Base-by-base conservation (phyloP, 208 protist genomes). In the Wallacemonas sp. region DNA sequence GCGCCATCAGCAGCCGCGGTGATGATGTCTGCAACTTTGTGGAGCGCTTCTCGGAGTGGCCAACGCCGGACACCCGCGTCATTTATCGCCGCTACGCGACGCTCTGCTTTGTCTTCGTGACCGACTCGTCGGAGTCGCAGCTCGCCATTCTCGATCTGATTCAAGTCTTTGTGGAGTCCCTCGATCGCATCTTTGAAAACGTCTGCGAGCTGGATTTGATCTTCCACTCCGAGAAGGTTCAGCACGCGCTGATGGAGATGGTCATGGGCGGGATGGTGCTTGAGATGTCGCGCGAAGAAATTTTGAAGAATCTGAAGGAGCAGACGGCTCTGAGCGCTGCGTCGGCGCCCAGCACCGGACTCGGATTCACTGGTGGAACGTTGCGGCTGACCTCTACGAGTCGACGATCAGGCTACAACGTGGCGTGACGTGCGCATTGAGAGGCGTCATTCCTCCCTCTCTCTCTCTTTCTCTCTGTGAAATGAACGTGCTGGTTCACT, bases 141-240 rank as follows among this genome's bases (percentile, higher is more conserved):
- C 82, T 99, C 17, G 98, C 97, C 32, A 99, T 99, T 38, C 79
- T 99, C 2, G 98, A 99, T 76, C 83, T 99, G 11, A 98, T 99
- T 60, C 97, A 99, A 69, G 95, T 99, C 16, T 99, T 99, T 67
- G 98, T 99, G 19, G 98, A 99, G 70, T 78, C 86, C 2, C 88
- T 99, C 41, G 98, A 99, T 77, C 93, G 96, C 52, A 88, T 82
- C 61, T 99, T 99, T 81, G 96, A 99, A 74, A 99, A 98, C 66
- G 98, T 99, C 27, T 99, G 98, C 69, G 98, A 99, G 77, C 79
- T 99, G 1, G 98, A 99, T 77, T 65, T 99, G n/a, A 99, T 99
- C 67, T 99, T 99, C 70, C 96, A 99, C 74, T 92, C 89, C 2
- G 98, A 99, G 72, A 99, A 98, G 85, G 96, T 98, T 38, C 96